Percentiles rank a stretch among this genome's conserved stretches.
These are phyloP conservation scores for Ettlia oleoabundans DNA, from an alignment of 139 green algal genomes.

Conservation along the genomic window DNA sequence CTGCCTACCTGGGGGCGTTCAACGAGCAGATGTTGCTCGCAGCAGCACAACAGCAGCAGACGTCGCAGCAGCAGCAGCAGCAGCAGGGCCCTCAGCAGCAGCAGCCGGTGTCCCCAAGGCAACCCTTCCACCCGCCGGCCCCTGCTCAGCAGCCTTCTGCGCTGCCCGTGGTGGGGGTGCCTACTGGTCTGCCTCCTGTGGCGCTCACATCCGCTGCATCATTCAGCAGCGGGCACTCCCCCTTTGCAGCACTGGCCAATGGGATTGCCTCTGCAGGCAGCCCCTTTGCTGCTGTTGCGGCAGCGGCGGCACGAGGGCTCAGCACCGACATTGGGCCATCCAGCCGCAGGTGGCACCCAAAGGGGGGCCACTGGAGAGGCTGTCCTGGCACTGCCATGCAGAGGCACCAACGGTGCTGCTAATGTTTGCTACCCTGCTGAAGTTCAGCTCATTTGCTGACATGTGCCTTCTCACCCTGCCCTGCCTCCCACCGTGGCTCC, in stretches of 20 bases:
- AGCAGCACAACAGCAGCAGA: background rate
- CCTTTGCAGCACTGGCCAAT: slow-evolving; percentile 5
- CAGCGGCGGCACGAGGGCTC: background rate
- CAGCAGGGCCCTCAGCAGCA: background rate
- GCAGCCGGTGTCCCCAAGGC: background rate
- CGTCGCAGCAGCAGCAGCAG: background rate
- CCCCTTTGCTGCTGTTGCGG: background rate
- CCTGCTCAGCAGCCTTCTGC: too few species aligned
- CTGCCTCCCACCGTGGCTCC: too few species aligned
- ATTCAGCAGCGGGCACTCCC: background rate
- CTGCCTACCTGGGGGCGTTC: slow-evolving; percentile 1
- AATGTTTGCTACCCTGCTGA: too few species aligned
- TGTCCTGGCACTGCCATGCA: too few species aligned
- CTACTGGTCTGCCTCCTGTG: slow-evolving; percentile 1
- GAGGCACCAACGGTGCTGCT: too few species aligned
- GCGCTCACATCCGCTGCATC: background rate
- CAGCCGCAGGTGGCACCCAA: background rate
- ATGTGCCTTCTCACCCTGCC: too few species aligned
- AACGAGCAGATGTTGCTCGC: slow-evolving; percentile 22
- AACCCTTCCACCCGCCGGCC: too few species aligned
- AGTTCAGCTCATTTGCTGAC: too few species aligned
- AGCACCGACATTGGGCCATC: too few species aligned
- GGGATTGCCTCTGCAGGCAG: background rate
- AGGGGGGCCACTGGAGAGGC: too few species aligned
- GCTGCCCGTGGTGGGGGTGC: slow-evolving; percentile 7